These are phyloP conservation scores for Dendrocalamus latiflorus DNA, from an alignment of 202 grass and related monocot genomes.

Conservation along the genomic window DNA sequence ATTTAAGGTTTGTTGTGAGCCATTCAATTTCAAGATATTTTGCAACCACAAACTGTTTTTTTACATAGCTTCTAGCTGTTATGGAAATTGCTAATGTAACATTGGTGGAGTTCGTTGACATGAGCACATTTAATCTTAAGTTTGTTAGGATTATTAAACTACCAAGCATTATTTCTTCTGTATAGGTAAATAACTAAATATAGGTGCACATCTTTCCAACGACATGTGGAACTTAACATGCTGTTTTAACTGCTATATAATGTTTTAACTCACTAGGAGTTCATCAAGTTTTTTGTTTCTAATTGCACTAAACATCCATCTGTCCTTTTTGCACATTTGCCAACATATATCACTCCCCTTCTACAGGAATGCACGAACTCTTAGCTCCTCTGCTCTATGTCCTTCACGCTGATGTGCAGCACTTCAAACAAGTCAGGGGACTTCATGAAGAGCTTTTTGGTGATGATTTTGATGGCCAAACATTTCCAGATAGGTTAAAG, in stretches of 20 bases:
- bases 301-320: conserved; percentile 1
- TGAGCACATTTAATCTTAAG: not conserved
- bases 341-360: conserved; percentile 27
- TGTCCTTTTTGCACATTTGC: not conserved
- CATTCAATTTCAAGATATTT: not conserved
- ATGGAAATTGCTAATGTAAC: not conserved
- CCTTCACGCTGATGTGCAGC: conserved; percentile 77
- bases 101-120: not conserved
- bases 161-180: conserved; percentile 3
- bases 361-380: conserved; percentile 96
- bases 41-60: not conserved
- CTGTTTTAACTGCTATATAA: conserved; percentile 10
- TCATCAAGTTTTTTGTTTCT: not conserved
- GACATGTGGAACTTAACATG: not conserved
- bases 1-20: not conserved
- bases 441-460: conserved; percentile 66
- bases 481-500: conserved; percentile 50
- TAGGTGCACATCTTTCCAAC: not conserved
- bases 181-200: not conserved
- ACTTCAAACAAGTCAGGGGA: conserved; percentile 63
- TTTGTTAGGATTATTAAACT: not conserved
- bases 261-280: not conserved
- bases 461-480: conserved; percentile 66
- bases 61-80: not conserved
- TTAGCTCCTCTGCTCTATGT: conserved; percentile 97